Base-by-base conservation (phyloP, 176 grass and related monocot species). In the Juncus inflexus region DNA sequence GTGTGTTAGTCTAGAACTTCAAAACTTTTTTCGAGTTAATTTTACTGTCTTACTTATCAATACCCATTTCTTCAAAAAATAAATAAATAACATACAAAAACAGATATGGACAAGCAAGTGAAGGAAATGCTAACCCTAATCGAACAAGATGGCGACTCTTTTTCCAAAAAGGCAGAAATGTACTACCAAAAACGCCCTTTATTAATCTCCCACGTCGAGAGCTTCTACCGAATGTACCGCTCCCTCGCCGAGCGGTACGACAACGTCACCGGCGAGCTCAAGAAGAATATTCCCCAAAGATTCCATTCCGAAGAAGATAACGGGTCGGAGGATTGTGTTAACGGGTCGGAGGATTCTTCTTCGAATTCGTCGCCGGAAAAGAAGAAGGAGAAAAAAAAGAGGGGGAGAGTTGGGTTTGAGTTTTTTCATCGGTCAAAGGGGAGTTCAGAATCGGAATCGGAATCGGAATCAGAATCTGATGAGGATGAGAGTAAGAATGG, bases 161-260 rank as follows among this genome's bases (percentile, higher is more conserved):
- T 91, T 89, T 84, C 88, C 50, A 91, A 91, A 74, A 97, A 97
- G 60, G 92, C 87, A 37, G 92, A 97, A 74, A 89, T 91, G 80
- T 91, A 97, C 74, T 97, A 80, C 47, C 72, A 91, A 64, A 77
- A 70, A 40, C 71, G 92, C 2, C 92, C 92, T 35, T 43, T 81
- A 63, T 80, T 97, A 45, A 67, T 97, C 15, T 77, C 74, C 38
- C 82, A 84, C 72, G 92, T 97, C 3, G 92, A 97, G 67, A 87
- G 89, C 50, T 91, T 91, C 61, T 86, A 91, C 65, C 85, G 87
- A 53, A 97, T 97, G 92, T 91, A 97, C 60, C 84, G 92, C 74
- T 73, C 92, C 55, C 80, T 97, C 37, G 92, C 92, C 52, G 88
- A 97, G 78, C 79, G 87, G n/a, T 97, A 97, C 72, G 94, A 97